These are phyloP conservation scores for Spergularia bocconei DNA, from an alignment of 148 eudicot species.

Conservation along the genomic window DNA sequence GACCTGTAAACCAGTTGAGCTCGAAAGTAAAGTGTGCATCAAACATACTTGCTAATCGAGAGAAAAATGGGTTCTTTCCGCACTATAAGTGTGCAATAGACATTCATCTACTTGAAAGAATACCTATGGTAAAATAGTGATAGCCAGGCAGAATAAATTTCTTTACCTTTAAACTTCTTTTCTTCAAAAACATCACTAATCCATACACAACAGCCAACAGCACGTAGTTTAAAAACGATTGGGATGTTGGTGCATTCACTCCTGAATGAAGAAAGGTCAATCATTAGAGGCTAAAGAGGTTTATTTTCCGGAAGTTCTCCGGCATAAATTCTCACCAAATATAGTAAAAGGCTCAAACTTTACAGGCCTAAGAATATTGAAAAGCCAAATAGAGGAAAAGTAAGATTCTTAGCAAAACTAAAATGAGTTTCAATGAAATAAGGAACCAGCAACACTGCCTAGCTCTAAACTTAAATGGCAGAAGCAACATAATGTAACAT, in stretches of 20 bases:
- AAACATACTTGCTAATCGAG: background rate
- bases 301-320: background rate
- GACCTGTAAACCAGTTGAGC: background rate
- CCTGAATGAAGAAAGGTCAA: slow-evolving; percentile 37
- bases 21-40: background rate
- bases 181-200: slow-evolving; percentile 39
- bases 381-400: background rate
- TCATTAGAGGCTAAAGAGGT: slow-evolving; percentile 2
- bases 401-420: background rate
- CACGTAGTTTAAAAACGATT: slow-evolving; percentile 73
- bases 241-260: slow-evolving; percentile 86
- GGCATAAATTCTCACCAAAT: slow-evolving; percentile 1
- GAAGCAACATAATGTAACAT: background rate
- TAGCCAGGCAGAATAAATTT: background rate
- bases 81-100: too few relatives aligned
- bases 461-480: background rate
- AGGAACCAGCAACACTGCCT: background rate
- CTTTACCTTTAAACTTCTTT: slow-evolving; percentile 60
- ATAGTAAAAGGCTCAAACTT: background rate
- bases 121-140: background rate
- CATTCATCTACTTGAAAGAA: background rate
- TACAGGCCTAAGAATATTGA: slow-evolving; percentile 4
- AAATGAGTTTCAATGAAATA: background rate
- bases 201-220: slow-evolving; percentile 71
- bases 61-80: too few relatives aligned